phyloP scores from a whole-genome alignment of 768 basidiomycete genomes.

The Wakefieldia striispora region DNA sequence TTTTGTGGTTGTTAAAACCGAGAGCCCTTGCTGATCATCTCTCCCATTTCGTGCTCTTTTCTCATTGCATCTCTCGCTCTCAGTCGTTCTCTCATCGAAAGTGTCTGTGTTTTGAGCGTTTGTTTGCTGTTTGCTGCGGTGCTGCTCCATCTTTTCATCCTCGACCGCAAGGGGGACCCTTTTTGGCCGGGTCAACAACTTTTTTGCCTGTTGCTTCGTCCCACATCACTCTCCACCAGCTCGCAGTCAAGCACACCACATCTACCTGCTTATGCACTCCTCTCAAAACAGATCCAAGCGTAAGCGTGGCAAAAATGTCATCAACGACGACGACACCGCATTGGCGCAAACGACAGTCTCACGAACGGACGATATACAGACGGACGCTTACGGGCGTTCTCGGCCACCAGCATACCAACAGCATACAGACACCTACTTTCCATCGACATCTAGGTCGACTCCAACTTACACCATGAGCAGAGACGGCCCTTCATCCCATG shows the following conservation, averaged over 20 bases:
- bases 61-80: conserved; percentile 19
- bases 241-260: conserved; percentile 17
- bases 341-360: conserved; percentile 39
- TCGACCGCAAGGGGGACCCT: conserved; percentile 23
- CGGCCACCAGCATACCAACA: conserved; percentile 41
- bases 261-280: conserved; percentile 35
- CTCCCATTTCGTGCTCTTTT: conserved; percentile 16
- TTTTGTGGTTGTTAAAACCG: conserved; percentile 21
- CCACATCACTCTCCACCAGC: conserved; percentile 21
- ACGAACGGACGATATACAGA: conserved; percentile 50
- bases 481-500: conserved; percentile 51
- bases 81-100: conserved; percentile 16
- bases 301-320: conserved; percentile 50
- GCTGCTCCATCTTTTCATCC: conserved; percentile 19
- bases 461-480: conserved; percentile 48
- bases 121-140: conserved; percentile 29
- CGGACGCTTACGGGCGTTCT: conserved; percentile 53
- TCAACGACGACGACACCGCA: conserved; percentile 45
- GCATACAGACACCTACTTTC: conserved; percentile 45
- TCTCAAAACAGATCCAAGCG: conserved; percentile 45
- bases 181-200: conserved; percentile 29
- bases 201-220: conserved; percentile 23
- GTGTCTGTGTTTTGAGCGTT: conserved; percentile 32
- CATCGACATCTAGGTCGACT: conserved; percentile 42
- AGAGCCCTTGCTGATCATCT: conserved; percentile 25